Base-by-base conservation (phyloP, 1,139 yeast species). In the Yamadazyma diddensiae region DNA sequence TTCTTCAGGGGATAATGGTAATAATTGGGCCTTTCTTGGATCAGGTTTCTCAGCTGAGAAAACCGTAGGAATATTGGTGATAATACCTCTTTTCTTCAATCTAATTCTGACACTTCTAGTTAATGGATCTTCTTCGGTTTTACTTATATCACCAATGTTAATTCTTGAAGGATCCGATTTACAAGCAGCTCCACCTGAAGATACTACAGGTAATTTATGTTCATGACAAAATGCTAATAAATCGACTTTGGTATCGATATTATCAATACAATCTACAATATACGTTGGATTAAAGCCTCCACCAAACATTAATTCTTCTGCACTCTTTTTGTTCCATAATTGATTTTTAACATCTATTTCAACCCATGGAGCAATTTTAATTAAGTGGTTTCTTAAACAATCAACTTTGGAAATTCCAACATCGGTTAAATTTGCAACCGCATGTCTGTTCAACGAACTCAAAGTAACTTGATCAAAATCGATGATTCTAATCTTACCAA, bases 171-270 rank as follows among this genome's bases (percentile, higher is more conserved):
- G 73, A 44, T 69, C 75, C 4, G 71, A 61, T 41, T 69, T 69
- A 49, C 95, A 83, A 6, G 96, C 95, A 1, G 98, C 97, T 15
- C 98, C 98, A 76, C 94, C 94, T 0, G 96, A 85, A 3, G 95
- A 81, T 28, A 92, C 75, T 18, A 87, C 82, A 12, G 75, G 74
- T 25, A 90, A 55, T 1, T 67, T 57, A 29, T 76, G 64, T 16
- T 69, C 67, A 53, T 80, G 64, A 46, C 95, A 83, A 59, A 72
- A 88, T 22, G 82, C 79, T 43, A 92, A 65, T 35, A 92, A 65
- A 50, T 92, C 98, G 17, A 88, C 94, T 55, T 92, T 92, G 17
- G 97, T 88, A 49, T 90, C 96, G 39, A 92, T 82, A 54, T 92
- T 92, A 59, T 92, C 98, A 46, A 92, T 92, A 59, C 97, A 92